Conservation (phyloP, 2,329 filamentous ascomycete species). For the Endoconidiophora polonica region DNA sequence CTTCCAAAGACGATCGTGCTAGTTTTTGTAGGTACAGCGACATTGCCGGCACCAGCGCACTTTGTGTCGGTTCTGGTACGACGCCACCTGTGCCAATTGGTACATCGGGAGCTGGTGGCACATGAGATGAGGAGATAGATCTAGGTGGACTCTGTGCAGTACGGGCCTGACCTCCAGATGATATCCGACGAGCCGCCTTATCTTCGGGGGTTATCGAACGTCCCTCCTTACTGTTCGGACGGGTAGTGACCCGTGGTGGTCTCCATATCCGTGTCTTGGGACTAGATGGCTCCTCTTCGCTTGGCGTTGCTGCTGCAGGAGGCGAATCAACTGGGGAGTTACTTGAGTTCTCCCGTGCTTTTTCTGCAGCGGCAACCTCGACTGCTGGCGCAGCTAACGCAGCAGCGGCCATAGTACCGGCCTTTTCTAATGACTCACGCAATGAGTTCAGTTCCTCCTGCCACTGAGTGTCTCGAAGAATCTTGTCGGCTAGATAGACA, state of each 20-base stretch:
- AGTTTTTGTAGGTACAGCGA: slow-evolving; percentile 1
- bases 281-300: slow-evolving; percentile 1
- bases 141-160: too few relatives aligned
- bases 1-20: slow-evolving; percentile 4
- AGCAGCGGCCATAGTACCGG: background rate
- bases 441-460: slow-evolving; percentile 2
- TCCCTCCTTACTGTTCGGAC: background rate
- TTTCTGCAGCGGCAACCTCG: background rate
- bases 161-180: too few relatives aligned
- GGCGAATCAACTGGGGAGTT: background rate
- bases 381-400: background rate
- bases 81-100: slow-evolving; percentile 7
- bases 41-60: slow-evolving; percentile 10
- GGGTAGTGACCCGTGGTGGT: background rate
- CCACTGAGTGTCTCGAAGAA: slow-evolving; percentile 8
- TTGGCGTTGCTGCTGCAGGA: background rate
- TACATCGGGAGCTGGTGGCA: background rate
- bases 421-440: background rate
- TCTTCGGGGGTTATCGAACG: slow-evolving; percentile 1
- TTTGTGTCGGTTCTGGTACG: slow-evolving; percentile 9
- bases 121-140: background rate
- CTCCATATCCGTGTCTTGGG: slow-evolving; percentile 2
- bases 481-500: slow-evolving; percentile 6
- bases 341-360: background rate
- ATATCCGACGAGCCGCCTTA: background rate